Conservation (phyloP, 106 monocot genomes). For the Acorus gramineus region DNA sequence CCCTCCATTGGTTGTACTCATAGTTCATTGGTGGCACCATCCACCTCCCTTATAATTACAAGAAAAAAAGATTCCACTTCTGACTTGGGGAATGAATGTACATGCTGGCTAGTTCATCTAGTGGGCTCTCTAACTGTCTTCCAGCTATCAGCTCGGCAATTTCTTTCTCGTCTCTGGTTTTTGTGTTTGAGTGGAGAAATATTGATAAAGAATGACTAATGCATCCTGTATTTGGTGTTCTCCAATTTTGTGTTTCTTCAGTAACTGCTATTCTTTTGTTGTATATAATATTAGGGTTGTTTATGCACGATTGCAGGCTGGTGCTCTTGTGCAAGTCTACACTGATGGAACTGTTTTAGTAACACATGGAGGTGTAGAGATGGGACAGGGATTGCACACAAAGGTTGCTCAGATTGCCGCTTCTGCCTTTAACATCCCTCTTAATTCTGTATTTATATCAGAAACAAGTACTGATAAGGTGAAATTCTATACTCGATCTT, state of each 20-base stretch:
- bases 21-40: too few species aligned
- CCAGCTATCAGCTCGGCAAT: too few species aligned
- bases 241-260: not conserved
- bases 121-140: too few species aligned
- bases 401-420: slow-evolving; percentile 98
- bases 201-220: too few species aligned
- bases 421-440: slow-evolving; percentile 77
- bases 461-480: slow-evolving; percentile 99
- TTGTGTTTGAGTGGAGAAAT: too few species aligned
- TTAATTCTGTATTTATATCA: slow-evolving; percentile 86
- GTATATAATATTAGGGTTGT: not conserved
- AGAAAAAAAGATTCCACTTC: too few species aligned
- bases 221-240: too few species aligned
- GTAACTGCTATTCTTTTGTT: not conserved
- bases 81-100: too few species aligned
- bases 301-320: slow-evolving; percentile 40
- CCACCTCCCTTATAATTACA: too few species aligned
- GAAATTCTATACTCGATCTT: slow-evolving; percentile 1
- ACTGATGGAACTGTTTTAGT: slow-evolving; percentile 88
- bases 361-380: slow-evolving; percentile 99
- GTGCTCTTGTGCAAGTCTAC: slow-evolving; percentile 97
- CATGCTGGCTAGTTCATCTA: too few species aligned
- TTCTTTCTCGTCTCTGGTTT: too few species aligned
- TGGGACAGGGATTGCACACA: slow-evolving; percentile 98
- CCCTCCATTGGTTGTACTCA: too few species aligned